Evolutionary conservation across 345 rosid species (phyloP), one percentile per base, ranked within the genome.

Genomic region (Citrus inodora): DNA sequence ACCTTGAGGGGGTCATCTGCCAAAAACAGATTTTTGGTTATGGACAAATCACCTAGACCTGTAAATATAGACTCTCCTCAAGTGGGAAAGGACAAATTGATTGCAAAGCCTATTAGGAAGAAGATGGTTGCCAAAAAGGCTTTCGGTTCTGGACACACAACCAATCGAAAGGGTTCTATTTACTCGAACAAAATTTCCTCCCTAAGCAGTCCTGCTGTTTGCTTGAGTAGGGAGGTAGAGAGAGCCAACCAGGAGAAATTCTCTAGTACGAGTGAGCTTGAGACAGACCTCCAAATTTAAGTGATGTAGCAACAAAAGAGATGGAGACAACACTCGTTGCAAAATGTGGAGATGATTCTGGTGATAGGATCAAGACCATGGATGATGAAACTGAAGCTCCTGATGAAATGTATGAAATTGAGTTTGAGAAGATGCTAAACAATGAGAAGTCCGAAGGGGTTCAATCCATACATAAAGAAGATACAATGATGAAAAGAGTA

Each of bases 351-450:
- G 76, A 79, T 82, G 73, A 48, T 60, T 69, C 28, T 33, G 72
- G 33, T 72, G 64, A 67, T 37, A 76, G 53, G 65, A 67, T 59
- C 51, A 80, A 62, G 17, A 71, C 67, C 60, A 71, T 83, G 80
- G 89, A 85, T 74, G 88, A 84, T 65, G 92, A 88, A 77, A 89
- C 93, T 46, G 82, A 88, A 80, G 78, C 86, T 78, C 88, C 92
- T 55, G 87, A 86, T 66, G 95, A 89, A 67, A 81, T 81, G 64
- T 81, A 77, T 76, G 80, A 81, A 62, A 27, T 4, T 79, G 88
- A 48, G 64, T 51, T 76, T 64, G 84, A 70, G 69, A 71, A 78
- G 63, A 48, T 71, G 7, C 38, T 22, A 25, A 71, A 78, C 66
- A 72, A 77, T 79, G 85, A 84, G 62, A 84, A 78, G 48, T 30